phyloP scores from a whole-genome alignment of 495 filamentous ascomycete genomes.

The Pseudevernia furfuracea region DNA sequence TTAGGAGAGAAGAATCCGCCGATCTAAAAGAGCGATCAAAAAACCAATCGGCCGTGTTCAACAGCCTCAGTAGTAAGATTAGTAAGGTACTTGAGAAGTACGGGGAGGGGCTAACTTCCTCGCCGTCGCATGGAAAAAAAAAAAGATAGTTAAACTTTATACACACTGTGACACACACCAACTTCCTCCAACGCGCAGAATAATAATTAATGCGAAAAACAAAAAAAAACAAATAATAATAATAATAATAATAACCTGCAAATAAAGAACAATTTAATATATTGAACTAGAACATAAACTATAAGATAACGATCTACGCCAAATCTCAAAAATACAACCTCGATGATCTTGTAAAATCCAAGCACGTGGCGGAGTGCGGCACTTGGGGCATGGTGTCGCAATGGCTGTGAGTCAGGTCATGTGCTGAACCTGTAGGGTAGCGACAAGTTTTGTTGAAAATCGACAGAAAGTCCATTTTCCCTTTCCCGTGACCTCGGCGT shows the following conservation, averaged over 20 bases:
- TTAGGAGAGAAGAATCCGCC: neutral
- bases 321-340: neutral
- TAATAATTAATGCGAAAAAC: too few relatives aligned
- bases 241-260: too few relatives aligned
- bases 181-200: too few relatives aligned
- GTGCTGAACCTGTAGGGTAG: neutral
- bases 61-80: too few relatives aligned
- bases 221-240: too few relatives aligned
- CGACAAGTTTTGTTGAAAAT: too few relatives aligned
- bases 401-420: conserved; percentile 3
- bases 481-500: neutral
- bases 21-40: neutral
- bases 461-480: too few relatives aligned
- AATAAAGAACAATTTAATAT: too few relatives aligned
- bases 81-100: too few relatives aligned
- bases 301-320: neutral
- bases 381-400: conserved; percentile 10
- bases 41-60: conserved; percentile 11
- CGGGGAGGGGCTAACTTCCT: neutral
- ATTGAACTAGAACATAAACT: too few relatives aligned
- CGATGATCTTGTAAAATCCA: neutral
- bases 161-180: neutral
- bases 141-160: too few relatives aligned
- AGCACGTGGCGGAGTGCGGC: neutral
- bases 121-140: neutral